Base-by-base conservation (phyloP, 1,139 yeast species). In the Debaryomyces singareniensis region DNA sequence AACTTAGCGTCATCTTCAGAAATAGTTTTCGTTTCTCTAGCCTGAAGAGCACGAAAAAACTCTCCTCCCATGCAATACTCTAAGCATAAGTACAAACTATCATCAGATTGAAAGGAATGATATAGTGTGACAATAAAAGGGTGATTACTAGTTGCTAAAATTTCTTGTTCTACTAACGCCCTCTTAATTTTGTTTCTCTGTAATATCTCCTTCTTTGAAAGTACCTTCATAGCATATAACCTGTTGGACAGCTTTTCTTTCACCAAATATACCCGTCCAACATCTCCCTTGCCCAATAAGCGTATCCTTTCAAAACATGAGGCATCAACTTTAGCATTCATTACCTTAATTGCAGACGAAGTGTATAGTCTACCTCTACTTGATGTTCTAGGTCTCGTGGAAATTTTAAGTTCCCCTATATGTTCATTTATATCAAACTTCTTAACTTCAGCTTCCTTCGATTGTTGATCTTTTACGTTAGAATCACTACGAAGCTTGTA, bases 11-110 rank as follows among this genome's bases (percentile, higher is more conserved):
- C 97, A 29, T 67, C 74, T 53, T 93, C 99, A 23, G 77, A 68
- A 11, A 93, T 79, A 38, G 95, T 83, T 51, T 87, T 86, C 31
- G 89, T 75, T 38, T 79, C 83, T 37, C 96, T 70, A 0, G 96
- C 87, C 58, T 93, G 98, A 31, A 93, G 61, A 0, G 98, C 98
- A 36, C 98, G 67, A 65, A 93, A 93, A 51, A 93, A 93, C 57
- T 93, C 99, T 28, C 99, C 98, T 13, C 99, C 99, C 93, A 91
- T 87, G 52, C 98, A 93, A 49, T 91, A 93, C 55, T 93, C 99
- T 96, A 93, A 89, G 53, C 98, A 93, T 30, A 93, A 71, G 49
- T 89, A 93, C n/a, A 93, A 60, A 50, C 83, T 78, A 42, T 89
- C 96, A 34, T 85, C 93, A 9, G 95, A 82, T 56, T 93, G 98